Evolutionary conservation across 2,329 filamentous ascomycete species (phyloP), one percentile per base, ranked within the genome.

Genomic region (Botrytis sinoallii): DNA sequence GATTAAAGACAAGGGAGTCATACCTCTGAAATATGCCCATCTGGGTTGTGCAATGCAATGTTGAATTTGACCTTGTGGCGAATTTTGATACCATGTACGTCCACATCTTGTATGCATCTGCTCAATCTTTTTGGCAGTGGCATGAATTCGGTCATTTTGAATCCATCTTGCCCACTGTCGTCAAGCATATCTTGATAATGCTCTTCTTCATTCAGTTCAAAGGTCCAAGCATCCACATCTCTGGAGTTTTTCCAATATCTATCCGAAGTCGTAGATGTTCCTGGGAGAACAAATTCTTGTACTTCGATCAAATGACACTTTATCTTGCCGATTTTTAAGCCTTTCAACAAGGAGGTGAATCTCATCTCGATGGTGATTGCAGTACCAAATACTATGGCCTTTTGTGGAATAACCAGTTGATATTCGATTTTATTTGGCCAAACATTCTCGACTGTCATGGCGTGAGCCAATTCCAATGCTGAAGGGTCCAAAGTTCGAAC

Each of bases 391-490:
- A 97, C 92, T 71, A 97, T 92, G 2, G 96, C 96, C 84, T 98
- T 98, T 80, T 94, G 95, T 0, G 96, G 95, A 18, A 97, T 93
- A 74, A 93, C 90, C 76, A 99, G 94, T 44, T 94, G 95, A 84
- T 99, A 99, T 82, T 97, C 93, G 78, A 98, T 89, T 85, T 99
- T 99, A 85, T 97, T 96, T 9, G 94, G 93, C 96, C 96, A 99
- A 76, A 97, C 92, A 80, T 98, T 98, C 83, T 98, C 95, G 76
- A 98, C 95, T 76, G 93, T 93, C 93, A 98, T 96, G 66, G 94
- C 92, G 82, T 98, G 92, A 55, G 92, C 87, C 75, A 95, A 88
- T 81, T 95, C 93, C 74, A 95, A 86, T 18, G 92, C 92, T 69
- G 90, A 91, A 18, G 92, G 88, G 75, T 93, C 92, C 65, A 95